Percentiles rank a stretch among this genome's conserved stretches.
These are phyloP conservation scores for Bertia moriformis DNA, from an alignment of 2,329 filamentous ascomycete species.

Conservation along the genomic window DNA sequence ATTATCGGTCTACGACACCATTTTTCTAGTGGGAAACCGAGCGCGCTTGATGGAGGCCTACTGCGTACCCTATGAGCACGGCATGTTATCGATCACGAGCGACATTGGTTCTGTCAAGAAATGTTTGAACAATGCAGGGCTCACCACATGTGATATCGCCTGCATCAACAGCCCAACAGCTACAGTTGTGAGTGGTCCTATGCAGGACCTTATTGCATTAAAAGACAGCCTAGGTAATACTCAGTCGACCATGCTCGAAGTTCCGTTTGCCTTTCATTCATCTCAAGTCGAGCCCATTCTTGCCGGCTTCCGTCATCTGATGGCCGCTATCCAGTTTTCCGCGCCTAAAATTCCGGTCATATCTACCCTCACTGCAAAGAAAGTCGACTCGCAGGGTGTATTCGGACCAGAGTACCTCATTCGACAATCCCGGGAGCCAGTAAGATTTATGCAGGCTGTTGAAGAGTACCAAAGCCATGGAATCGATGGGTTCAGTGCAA, in stretches of 20 bases:
- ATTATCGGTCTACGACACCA: conserved; percentile 42
- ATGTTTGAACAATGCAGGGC: too few relatives aligned
- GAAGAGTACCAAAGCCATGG: neutral
- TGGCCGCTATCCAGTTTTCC: neutral
- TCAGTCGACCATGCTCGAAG: neutral
- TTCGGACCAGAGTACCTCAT: neutral
- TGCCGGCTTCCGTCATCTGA: neutral
- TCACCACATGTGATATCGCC: neutral
- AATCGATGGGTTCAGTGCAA: neutral
- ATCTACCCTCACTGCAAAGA: neutral
- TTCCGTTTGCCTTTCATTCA: neutral
- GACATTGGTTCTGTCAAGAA: neutral
- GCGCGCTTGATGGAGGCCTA: conserved; percentile 15
- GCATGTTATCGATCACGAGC: neutral
- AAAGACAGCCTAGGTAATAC: conserved; percentile 8
- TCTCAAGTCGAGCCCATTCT: neutral
- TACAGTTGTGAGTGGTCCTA: conserved; percentile 4
- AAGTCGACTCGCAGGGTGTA: conserved; percentile 6
- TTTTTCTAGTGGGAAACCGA: conserved; percentile 46
- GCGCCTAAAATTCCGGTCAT: neutral
- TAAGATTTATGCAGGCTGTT: neutral
- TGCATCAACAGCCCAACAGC: neutral
- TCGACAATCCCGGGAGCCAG: conserved; percentile 31
- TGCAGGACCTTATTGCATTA: conserved; percentile 32
- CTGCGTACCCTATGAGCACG: conserved; percentile 21